Evolutionary conservation across 768 basidiomycete genomes (phyloP).

Genomic region (Mycena albidolilacea): DNA sequence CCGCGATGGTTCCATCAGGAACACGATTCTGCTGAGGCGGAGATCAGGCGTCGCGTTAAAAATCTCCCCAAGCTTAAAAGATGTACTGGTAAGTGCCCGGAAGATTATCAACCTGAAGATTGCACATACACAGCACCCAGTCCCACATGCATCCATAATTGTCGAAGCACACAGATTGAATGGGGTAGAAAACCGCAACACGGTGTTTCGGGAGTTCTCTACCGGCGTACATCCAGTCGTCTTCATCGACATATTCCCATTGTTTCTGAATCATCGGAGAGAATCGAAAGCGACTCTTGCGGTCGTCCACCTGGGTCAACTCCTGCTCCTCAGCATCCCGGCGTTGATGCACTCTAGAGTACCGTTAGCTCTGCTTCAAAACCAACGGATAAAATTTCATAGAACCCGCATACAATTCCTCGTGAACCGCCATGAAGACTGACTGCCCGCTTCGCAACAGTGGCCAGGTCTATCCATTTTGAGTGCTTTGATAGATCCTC

Average conservation of each 20-base stretch:
- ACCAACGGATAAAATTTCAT: background rate
- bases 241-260: too few relatives aligned
- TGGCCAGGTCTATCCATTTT: conserved; percentile 19
- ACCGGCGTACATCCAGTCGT: too few relatives aligned
- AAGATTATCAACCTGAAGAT: too few relatives aligned
- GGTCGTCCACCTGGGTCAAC: background rate
- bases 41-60: background rate
- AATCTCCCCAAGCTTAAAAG: background rate
- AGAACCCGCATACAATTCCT: background rate
- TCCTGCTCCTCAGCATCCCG: background rate
- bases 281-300: conserved; percentile 4
- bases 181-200: too few relatives aligned
- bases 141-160: too few relatives aligned
- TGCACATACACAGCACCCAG: too few relatives aligned
- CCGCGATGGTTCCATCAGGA: too few relatives aligned
- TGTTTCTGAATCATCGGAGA: background rate
- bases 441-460: conserved; percentile 21
- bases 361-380: background rate
- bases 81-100: too few relatives aligned
- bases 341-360: background rate
- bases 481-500: conserved; percentile 6
- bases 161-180: too few relatives aligned
- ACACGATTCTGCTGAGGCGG: too few relatives aligned
- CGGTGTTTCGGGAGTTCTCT: too few relatives aligned
- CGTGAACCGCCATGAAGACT: conserved; percentile 27